A percentile compares a stretch with the other conserved stretches of the same genome.
Conservation (phyloP, 2,329 filamentous ascomycete genomes). For the Penicillium sp. region DNA sequence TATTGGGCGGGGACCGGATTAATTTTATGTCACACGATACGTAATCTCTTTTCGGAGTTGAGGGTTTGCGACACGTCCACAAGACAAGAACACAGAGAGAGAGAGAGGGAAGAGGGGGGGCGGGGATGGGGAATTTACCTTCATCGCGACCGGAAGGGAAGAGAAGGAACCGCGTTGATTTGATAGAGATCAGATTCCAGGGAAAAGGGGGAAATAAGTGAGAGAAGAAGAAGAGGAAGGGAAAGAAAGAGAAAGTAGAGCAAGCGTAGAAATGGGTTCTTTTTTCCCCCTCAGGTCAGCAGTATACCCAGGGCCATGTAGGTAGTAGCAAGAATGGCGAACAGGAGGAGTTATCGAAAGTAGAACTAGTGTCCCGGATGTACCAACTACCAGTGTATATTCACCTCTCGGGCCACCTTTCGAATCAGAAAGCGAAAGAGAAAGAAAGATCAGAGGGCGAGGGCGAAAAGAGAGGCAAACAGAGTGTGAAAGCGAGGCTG, state of each 20-base stretch:
- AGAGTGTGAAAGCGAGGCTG: neutral
- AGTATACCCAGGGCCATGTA: constrained; percentile 5
- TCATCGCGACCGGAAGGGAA: constrained; percentile 26
- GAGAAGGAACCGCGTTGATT: constrained; percentile 11
- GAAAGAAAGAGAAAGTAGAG: constrained; percentile 2
- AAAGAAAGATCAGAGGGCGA: neutral
- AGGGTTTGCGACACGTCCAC: neutral
- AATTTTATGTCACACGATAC: constrained; percentile 19
- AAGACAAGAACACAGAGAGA: neutral
- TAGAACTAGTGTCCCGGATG: neutral
- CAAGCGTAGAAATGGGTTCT: neutral
- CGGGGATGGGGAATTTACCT: constrained; percentile 23
- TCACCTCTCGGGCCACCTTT: neutral
- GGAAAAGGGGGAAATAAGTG: constrained; percentile 12
- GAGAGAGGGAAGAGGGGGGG: neutral
- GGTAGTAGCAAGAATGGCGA: neutral
- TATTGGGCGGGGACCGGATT: constrained; percentile 13
- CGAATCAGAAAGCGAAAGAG: neutral
- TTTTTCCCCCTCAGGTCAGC: neutral
- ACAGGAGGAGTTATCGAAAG: neutral
- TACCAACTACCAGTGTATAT: neutral
- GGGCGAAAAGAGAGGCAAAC: neutral
- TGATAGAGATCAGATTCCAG: constrained; percentile 4
- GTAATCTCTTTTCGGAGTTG: constrained; percentile 13
- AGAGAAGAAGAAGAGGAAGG: constrained; percentile 3